Base-by-base conservation (phyloP, 1,139 yeast genomes). In the Spencermartinsiella ligniputridi region DNA sequence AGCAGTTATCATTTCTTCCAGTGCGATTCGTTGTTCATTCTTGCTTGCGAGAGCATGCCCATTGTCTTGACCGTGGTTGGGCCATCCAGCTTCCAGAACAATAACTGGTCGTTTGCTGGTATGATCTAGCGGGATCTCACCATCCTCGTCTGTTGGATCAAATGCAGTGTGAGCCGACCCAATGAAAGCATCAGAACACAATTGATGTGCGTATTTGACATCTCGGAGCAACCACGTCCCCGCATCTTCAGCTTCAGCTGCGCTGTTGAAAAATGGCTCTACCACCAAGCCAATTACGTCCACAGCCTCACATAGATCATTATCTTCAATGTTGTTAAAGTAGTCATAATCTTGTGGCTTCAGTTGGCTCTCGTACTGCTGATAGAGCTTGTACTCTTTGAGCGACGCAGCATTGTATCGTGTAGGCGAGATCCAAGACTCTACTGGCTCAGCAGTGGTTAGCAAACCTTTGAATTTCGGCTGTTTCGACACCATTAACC, bases 81-180 rank as follows among this genome's bases (percentile, higher is more conserved):
- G 88, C 88, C 88, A 81, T 35, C 88, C 88, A 25, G 84, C 75
- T 63, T 81, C 87, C 30, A 81, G 75, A 55, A 81, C 76, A 49
- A 77, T 66, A 25, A 78, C 70, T 4, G 53, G 54, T 18, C 50
- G 50, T 11, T 34, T 24, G 16, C 37, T 27, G n/a, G 32, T 27
- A 4, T n/a, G 8, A 15, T n/a, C 19, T 13, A 19, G 19, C 12
- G 44, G 33, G 17, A 37, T 15, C 5, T 18, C 35, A 13, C 44
- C 41, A 25, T 36, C 46, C n/a, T 37, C 36, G 16, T 33, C 22
- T 5, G 11, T 33, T 8, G 22, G 22, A 8, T 17, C 16, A 20
- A 19, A 33, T 15, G 36, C 36, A 20, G 15, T 22, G 37, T 55
- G 58, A 1, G 56, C 56, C 2, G 52, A 44, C 22, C 58, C 58